Conservation (phyloP, 2,329 filamentous ascomycete species). For the Hypoxylon sp. region DNA sequence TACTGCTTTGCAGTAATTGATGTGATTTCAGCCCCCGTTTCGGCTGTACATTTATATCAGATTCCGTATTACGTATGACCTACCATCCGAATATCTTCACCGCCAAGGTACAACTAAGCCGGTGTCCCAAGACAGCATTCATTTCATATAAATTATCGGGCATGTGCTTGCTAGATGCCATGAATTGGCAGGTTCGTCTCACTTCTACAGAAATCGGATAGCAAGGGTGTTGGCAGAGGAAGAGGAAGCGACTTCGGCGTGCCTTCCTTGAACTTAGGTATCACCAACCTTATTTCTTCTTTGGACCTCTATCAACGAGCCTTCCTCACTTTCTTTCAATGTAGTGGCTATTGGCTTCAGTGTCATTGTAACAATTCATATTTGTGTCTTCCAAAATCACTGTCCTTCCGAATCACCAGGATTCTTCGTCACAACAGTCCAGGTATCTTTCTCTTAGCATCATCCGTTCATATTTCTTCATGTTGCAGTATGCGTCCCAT, state of each 20-base stretch:
- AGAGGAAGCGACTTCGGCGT: neutral
- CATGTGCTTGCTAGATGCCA: no score
- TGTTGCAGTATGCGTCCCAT: slow-evolving; percentile 31
- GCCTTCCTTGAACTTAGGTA: slow-evolving; percentile 8
- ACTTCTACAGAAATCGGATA: neutral
- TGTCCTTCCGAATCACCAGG: neutral
- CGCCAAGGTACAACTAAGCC: neutral
- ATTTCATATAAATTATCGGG: no score
- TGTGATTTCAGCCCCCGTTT: neutral
- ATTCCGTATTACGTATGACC: neutral
- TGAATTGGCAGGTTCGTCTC: neutral
- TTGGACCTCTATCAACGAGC: neutral
- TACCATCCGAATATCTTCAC: neutral
- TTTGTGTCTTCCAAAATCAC: neutral
- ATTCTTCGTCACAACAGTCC: neutral
- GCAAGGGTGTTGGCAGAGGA: neutral
- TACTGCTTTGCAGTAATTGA: neutral
- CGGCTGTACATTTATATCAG: no score
- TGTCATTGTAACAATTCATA: neutral
- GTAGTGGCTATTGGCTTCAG: neutral
- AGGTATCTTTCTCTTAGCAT: neutral
- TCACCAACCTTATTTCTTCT: neutral
- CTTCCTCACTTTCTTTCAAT: neutral
- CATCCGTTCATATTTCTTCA: neutral
- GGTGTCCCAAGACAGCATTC: no score